Evolutionary conservation across 495 filamentous ascomycete species (phyloP).

Genomic region (Penicillium pancosmium): DNA sequence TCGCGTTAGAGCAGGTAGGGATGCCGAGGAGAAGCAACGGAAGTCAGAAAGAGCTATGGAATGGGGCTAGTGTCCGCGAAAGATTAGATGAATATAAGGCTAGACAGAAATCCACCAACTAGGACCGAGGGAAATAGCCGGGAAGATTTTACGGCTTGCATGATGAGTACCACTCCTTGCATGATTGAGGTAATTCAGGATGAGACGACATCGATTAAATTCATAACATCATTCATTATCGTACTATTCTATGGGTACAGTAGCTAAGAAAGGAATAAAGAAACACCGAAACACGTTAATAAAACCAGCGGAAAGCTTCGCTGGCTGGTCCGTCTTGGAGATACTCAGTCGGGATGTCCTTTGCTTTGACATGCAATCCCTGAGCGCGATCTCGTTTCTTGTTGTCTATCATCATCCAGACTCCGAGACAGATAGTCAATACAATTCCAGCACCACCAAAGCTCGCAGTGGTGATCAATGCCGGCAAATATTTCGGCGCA

Average conservation of each 20-base stretch:
- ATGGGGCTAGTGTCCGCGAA: too few relatives aligned
- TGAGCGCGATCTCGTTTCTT: constrained; percentile 60
- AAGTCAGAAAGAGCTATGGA: too few relatives aligned
- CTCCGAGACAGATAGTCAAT: constrained; percentile 58
- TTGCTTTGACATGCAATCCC: constrained; percentile 61
- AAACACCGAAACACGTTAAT: constrained; percentile 22
- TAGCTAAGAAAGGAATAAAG: not conserved
- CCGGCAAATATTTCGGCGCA: constrained; percentile 73
- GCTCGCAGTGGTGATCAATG: constrained; percentile 70
- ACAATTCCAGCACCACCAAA: constrained; percentile 68
- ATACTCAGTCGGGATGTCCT: constrained; percentile 68
- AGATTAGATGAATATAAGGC: too few relatives aligned
- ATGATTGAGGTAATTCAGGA: too few relatives aligned
- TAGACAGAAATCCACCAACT: too few relatives aligned
- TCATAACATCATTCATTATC: not conserved
- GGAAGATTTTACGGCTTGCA: too few relatives aligned
- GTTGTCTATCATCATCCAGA: constrained; percentile 75
- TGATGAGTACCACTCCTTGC: too few relatives aligned
- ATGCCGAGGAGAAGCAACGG: too few relatives aligned
- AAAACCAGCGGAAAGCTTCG: constrained; percentile 74
- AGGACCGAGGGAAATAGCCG: too few relatives aligned
- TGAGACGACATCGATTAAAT: too few relatives aligned
- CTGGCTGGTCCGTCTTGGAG: constrained; percentile 67
- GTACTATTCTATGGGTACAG: not conserved
- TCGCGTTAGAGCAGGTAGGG: too few relatives aligned